Conservation (phyloP, 78 protist genomes). For the Isochrysis galbana region DNA sequence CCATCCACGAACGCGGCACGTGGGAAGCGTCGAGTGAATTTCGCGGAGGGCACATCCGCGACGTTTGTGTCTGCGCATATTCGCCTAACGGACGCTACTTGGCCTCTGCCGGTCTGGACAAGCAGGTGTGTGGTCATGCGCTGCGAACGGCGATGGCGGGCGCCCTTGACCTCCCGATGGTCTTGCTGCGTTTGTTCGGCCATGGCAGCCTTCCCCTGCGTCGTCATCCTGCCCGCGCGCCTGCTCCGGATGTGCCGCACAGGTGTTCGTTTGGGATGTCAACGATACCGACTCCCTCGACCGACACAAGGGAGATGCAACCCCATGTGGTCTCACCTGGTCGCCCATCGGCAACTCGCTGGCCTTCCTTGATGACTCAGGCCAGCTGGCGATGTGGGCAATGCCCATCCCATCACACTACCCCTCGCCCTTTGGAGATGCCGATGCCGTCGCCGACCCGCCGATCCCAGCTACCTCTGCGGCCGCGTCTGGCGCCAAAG, state of each 20-base stretch:
- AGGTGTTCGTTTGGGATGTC: neutral
- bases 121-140: too few relatives aligned
- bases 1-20: neutral
- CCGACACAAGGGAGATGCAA: neutral
- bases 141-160: too few relatives aligned
- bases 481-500: neutral
- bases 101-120: neutral
- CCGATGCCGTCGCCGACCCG: too few relatives aligned
- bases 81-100: neutral
- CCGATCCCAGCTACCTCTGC: neutral
- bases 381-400: neutral
- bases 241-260: too few relatives aligned
- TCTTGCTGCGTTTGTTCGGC: too few relatives aligned
- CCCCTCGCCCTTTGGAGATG: neutral
- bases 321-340: neutral
- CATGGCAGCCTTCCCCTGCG: too few relatives aligned
- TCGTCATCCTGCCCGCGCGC: too few relatives aligned
- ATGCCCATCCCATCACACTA: neutral
- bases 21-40: neutral
- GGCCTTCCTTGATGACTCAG: neutral
- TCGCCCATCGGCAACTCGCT: neutral
- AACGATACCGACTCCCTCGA: neutral
- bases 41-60: neutral
- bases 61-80: neutral
- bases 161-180: too few relatives aligned